These are phyloP conservation scores for Rhizophagus prolifer DNA, from an alignment of 192 early-diverging fungal genomes.

Conservation along the genomic window DNA sequence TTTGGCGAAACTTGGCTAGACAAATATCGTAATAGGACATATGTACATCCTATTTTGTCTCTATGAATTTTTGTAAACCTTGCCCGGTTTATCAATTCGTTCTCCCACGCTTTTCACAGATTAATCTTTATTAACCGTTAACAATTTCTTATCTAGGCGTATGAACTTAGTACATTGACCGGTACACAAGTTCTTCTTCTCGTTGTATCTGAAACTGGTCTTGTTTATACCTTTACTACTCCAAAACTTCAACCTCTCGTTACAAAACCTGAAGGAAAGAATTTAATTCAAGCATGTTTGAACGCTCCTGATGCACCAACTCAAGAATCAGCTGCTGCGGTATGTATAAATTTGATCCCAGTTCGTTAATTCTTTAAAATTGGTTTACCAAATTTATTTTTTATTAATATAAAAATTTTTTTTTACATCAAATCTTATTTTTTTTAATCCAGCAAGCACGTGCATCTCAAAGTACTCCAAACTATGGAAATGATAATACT, in stretches of 20 bases:
- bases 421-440: not conserved
- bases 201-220: slow-evolving; percentile 93
- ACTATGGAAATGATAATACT: slow-evolving; percentile 19
- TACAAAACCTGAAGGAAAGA: slow-evolving; percentile 88
- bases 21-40: not conserved
- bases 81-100: not conserved
- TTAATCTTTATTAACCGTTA: not conserved
- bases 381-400: too few relatives aligned
- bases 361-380: not conserved
- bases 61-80: not conserved
- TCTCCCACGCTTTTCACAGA: not conserved
- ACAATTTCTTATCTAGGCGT: slow-evolving; percentile 57
- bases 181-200: slow-evolving; percentile 93
- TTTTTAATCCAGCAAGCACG: not conserved
- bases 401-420: not conserved
- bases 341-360: slow-evolving; percentile 12
- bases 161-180: slow-evolving; percentile 89
- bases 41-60: not conserved
- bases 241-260: slow-evolving; percentile 92
- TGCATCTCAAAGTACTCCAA: not conserved
- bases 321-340: slow-evolving; percentile 34
- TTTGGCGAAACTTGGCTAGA: not conserved
- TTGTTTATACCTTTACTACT: slow-evolving; percentile 94
- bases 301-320: slow-evolving; percentile 73
- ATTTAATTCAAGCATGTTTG: slow-evolving; percentile 88